Base-by-base conservation (phyloP, 2,329 filamentous ascomycete genomes). In the Sporothrix euskadiensis region DNA sequence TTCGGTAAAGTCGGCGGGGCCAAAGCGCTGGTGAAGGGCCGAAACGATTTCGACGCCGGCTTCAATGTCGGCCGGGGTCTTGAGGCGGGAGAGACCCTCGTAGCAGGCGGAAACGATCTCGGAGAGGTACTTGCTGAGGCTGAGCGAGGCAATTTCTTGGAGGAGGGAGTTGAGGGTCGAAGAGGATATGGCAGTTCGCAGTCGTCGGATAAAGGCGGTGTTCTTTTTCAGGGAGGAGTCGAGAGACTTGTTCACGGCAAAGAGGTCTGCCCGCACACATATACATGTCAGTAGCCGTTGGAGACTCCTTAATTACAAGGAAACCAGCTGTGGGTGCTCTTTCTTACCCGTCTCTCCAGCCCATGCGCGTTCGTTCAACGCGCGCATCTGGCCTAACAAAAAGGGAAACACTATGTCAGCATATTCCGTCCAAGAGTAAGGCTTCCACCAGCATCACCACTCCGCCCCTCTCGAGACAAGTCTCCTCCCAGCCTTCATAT, bases 171-270 rank as follows among this genome's bases (percentile, higher is more conserved):
- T 86, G 72, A 94, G 89, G 72, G 92, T 93, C 73, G 94, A 87
- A 68, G 93, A 84, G 76, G 92, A 94, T 76, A 98, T 91, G 74
- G 94, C 93, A 74, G 95, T 98, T 78, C 95, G 93, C 73, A 98
- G 87, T 79, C 95, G 93, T 83, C 97, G 98, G 80, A 98, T 98
- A 82, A 98, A 98, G 77, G 94, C 94, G 4, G 95, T 98, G 79
- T 98, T 98, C 86, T 98, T 98, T 85, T 97, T 98, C 82, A 98
- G 87, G 70, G 94, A 96, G 71, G 95, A 97, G 82, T 98, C 95
- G 79, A 98, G 91, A 41, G 92, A 92, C 80, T 88, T 88, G 81
- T 89, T 90, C 78, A 96, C 90, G 71, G 89, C 83, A 79, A 97
- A 94, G 75, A 97, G 84, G 85, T 93, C 94, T 97, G 69, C 19